Base-by-base conservation (phyloP, 441 rosid species). In the Dalechampia spathulata region DNA sequence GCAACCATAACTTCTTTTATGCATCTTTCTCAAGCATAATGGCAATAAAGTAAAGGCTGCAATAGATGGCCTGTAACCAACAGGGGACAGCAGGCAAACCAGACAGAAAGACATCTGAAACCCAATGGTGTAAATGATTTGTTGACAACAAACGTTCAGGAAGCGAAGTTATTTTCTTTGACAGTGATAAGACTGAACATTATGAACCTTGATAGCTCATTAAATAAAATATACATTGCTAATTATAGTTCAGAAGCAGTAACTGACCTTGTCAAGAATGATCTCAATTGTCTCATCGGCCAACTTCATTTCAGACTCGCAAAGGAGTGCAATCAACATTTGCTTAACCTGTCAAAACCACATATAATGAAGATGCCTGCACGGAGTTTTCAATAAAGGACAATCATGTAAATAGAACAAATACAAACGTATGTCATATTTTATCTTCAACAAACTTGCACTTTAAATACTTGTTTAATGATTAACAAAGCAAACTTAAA, bases 221-320 rank as follows among this genome's bases (percentile, higher is more conserved):
- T 8, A 30, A 30, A 30, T 3, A 30, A 30, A 30, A 30, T 3
- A 30, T 3, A 8, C 4, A 30, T 30, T 3, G 8, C 34, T 30
- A 30, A 30, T 8, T 23, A 8, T n/a, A 17, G 42, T 40, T 40
- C 11, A 25, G 41, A 56, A 32, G 28, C 22, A 36, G 49, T 46
- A 49, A 51, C 67, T 70, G 64, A 87, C 99, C 92, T 90, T 87
- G 63, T 93, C 99, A 28, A 93, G 85, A 63, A 93, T 93, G 30
- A 76, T 76, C 83, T 93, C 99, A 53, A 93, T 83, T 44, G 96
- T 89, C 72, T 90, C 99, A 59, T 93, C 99, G 36, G 95, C 82
- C 76, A 93, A 58, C 69, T 83, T 83, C 93, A 93, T 78, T 72
- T 82, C 93, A 19, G 97, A 85, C 65, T 93, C 97, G 49, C 95